These are phyloP conservation scores for Penicillium macrosclerotiorum DNA, from an alignment of 495 filamentous ascomycete genomes.

Conservation along the genomic window DNA sequence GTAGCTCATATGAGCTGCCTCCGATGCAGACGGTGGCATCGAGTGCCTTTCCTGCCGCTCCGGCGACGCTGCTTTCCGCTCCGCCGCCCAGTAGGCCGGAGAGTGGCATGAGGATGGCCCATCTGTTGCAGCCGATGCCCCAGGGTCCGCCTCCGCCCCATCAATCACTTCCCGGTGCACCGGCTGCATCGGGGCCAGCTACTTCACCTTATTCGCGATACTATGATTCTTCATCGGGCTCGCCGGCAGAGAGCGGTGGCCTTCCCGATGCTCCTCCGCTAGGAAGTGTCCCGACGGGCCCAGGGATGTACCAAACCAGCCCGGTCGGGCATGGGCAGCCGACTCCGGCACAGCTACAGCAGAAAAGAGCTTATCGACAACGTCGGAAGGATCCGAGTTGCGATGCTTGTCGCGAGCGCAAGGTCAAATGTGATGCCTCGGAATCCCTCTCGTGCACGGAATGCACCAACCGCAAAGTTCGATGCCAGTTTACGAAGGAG, in stretches of 20 bases:
- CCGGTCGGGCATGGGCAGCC: conserved; percentile 40
- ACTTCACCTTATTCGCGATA: conserved; percentile 38
- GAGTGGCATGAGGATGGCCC: conserved; percentile 45
- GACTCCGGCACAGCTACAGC: conserved; percentile 55
- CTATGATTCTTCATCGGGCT: conserved; percentile 45
- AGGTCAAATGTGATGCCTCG: conserved; percentile 99
- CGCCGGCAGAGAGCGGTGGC: conserved; percentile 35
- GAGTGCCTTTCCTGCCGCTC: conserved; percentile 30
- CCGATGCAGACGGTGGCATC: conserved; percentile 43
- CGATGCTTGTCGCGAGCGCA: conserved; percentile 94
- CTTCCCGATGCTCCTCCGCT: conserved; percentile 34
- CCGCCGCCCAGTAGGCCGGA: conserved; percentile 45
- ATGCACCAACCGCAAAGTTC: conserved; percentile 90
- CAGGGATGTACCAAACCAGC: conserved; percentile 44
- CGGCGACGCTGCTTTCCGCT: conserved; percentile 39
- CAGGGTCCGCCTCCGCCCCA: conserved; percentile 23
- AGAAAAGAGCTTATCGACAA: conserved; percentile 94
- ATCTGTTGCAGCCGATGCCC: conserved; percentile 42
- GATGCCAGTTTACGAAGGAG: conserved; percentile 98
- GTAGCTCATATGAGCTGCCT: conserved; percentile 36
- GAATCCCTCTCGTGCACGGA: conserved; percentile 95
- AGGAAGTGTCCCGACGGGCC: conserved; percentile 34
- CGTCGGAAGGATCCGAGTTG: conserved; percentile 95
- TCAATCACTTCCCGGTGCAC: too few species aligned
- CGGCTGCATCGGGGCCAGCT: conserved; percentile 21